phyloP scores from a whole-genome alignment of 805 yeast genomes.

The Saccharomycopsis fibuligera region DNA sequence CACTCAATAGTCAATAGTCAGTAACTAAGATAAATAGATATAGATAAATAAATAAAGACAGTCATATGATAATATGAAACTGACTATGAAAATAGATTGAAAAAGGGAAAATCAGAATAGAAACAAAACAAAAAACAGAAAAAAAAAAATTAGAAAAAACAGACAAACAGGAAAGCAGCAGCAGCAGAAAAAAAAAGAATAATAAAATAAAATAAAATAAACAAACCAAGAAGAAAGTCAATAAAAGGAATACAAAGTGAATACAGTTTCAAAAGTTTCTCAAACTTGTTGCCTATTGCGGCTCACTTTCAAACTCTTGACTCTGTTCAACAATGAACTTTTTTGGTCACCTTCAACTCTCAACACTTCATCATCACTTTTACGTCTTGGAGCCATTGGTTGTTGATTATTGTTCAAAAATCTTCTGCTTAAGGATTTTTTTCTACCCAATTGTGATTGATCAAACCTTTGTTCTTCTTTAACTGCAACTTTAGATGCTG shows the following conservation, averaged over 20 bases:
- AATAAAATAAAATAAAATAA: too few species aligned
- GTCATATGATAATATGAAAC: too few species aligned
- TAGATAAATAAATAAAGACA: too few species aligned
- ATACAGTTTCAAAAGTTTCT: too few species aligned
- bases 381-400: conserved; percentile 11
- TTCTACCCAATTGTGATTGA: conserved; percentile 57
- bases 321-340: conserved; percentile 71
- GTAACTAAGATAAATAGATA: too few species aligned
- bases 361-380: conserved; percentile 28
- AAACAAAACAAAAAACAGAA: too few species aligned
- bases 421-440: conserved; percentile 76
- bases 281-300: conserved; percentile 15
- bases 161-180: background rate
- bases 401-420: conserved; percentile 30
- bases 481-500: conserved; percentile 59
- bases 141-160: background rate
- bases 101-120: too few species aligned
- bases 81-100: too few species aligned
- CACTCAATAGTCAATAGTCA: too few species aligned
- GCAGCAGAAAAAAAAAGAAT: too few species aligned
- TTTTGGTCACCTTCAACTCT: conserved; percentile 27
- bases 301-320: conserved; percentile 81
- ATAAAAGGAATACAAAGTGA: background rate
- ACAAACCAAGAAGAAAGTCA: background rate
- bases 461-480: conserved; percentile 31